phyloP scores from a whole-genome alignment of 768 basidiomycete species.

The Boletus reticuloceps region DNA sequence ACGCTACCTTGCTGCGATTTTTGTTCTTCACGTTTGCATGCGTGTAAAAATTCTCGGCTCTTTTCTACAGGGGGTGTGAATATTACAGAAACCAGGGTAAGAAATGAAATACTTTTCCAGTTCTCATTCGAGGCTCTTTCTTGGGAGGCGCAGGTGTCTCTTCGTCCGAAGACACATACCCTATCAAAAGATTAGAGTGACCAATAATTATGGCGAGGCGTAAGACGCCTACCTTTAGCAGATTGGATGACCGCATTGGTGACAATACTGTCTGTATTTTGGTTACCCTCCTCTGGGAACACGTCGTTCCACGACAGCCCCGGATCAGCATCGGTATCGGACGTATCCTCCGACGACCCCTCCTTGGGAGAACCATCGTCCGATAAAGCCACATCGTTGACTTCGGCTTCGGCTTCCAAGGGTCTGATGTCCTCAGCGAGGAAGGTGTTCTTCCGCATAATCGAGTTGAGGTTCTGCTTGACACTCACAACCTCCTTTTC shows the following conservation, averaged over 20 bases:
- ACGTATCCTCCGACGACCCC: constrained; percentile 36
- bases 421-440: constrained; percentile 78
- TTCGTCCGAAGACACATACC: constrained; percentile 31
- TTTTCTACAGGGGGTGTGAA: constrained; percentile 53
- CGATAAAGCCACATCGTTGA: constrained; percentile 28
- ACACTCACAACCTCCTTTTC: constrained; percentile 55
- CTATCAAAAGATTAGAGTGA: constrained; percentile 21
- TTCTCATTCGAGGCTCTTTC: constrained; percentile 85
- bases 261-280: constrained; percentile 14
- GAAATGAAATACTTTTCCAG: constrained; percentile 67
- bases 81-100: background rate
- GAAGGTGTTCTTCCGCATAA: constrained; percentile 88
- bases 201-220: background rate
- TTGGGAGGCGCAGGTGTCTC: constrained; percentile 33
- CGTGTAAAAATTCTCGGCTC: constrained; percentile 87
- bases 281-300: constrained; percentile 54
- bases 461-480: constrained; percentile 81
- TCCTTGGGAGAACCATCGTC: constrained; percentile 40
- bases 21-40: constrained; percentile 86
- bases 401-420: constrained; percentile 50
- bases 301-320: constrained; percentile 86
- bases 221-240: constrained; percentile 17
- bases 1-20: constrained; percentile 60
- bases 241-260: constrained; percentile 7
- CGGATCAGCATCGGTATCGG: constrained; percentile 36